A percentile compares a stretch with the other conserved stretches of the same genome.
These are phyloP conservation scores for Kuraishia hungarica DNA, from an alignment of 805 yeast genomes.

Conservation along the genomic window DNA sequence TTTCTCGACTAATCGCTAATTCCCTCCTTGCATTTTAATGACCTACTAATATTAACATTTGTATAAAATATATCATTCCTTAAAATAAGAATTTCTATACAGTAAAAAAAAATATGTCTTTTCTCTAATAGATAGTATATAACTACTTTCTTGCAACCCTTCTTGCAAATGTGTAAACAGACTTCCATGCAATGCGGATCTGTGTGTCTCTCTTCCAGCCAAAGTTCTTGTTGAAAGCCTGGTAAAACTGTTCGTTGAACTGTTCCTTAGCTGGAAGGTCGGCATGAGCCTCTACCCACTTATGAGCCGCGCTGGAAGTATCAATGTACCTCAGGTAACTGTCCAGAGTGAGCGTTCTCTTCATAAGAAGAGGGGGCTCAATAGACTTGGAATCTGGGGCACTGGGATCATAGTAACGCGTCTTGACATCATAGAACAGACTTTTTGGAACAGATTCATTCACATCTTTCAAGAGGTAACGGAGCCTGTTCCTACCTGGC, in stretches of 20 bases:
- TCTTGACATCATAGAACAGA: slow-evolving; percentile 18
- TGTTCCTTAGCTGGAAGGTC: slow-evolving; percentile 25
- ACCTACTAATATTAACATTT: neutral
- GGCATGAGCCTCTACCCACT: slow-evolving; percentile 34
- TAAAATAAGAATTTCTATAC: neutral
- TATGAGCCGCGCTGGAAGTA: slow-evolving; percentile 70
- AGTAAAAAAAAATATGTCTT: neutral
- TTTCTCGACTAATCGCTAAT: neutral
- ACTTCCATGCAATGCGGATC: slow-evolving; percentile 38
- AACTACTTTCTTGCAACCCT: slow-evolving; percentile 11
- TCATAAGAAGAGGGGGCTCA: slow-evolving; percentile 19
- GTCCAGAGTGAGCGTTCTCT: slow-evolving; percentile 30
- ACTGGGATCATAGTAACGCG: slow-evolving; percentile 20
- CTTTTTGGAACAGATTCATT: slow-evolving; percentile 9
- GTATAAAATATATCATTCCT: no score
- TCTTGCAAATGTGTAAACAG: slow-evolving; percentile 41
- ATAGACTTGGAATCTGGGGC: slow-evolving; percentile 4
- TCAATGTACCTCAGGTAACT: slow-evolving; percentile 43
- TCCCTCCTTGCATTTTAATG: neutral
- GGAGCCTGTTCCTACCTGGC: slow-evolving; percentile 61
- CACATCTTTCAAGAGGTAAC: slow-evolving; percentile 33
- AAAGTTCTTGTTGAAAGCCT: slow-evolving; percentile 31
- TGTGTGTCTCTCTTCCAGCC: slow-evolving; percentile 34
- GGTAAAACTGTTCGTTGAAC: slow-evolving; percentile 37
- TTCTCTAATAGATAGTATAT: neutral